Conservation (phyloP, 768 basidiomycete species). For the Tylopilus vinaceipallidus region DNA sequence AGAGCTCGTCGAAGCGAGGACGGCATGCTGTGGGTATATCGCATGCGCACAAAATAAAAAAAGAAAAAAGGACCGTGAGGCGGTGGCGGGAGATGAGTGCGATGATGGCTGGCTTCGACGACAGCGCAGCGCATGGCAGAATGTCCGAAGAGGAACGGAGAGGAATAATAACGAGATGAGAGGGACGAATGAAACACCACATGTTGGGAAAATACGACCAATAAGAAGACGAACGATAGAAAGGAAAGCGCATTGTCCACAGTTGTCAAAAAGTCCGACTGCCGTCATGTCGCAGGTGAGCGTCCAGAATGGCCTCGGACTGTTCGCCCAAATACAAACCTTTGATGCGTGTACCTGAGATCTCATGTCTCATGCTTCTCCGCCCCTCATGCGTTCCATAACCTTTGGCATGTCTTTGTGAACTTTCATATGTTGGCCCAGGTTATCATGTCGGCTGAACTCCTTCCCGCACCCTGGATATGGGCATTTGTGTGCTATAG, state of each 20-base stretch:
- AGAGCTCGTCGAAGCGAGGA: conserved; percentile 15
- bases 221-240: conserved; percentile 16
- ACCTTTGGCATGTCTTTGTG: conserved; percentile 46
- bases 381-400: conserved; percentile 26
- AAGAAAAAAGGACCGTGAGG: conserved; percentile 9
- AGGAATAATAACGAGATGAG: conserved; percentile 22
- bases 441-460: conserved; percentile 85
- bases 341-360: conserved; percentile 7
- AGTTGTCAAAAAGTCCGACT: conserved; percentile 27
- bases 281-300: conserved; percentile 21
- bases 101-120: conserved; percentile 18
- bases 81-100: conserved; percentile 9
- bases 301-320: conserved; percentile 22
- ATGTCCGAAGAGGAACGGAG: conserved; percentile 23
- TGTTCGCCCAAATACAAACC: conserved; percentile 16
- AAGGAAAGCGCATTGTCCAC: conserved; percentile 26
- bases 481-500: conserved; percentile 74
- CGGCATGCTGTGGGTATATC: conserved; percentile 23
- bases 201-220: conserved; percentile 26
- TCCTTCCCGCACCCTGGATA: conserved; percentile 79
- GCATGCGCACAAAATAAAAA: conserved; percentile 11
- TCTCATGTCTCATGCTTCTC: conserved; percentile 17
- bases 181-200: conserved; percentile 18
- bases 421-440: conserved; percentile 85
- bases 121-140: conserved; percentile 19